These are phyloP conservation scores for Kuraishia borneana DNA, from an alignment of 805 yeast species.

Conservation along the genomic window DNA sequence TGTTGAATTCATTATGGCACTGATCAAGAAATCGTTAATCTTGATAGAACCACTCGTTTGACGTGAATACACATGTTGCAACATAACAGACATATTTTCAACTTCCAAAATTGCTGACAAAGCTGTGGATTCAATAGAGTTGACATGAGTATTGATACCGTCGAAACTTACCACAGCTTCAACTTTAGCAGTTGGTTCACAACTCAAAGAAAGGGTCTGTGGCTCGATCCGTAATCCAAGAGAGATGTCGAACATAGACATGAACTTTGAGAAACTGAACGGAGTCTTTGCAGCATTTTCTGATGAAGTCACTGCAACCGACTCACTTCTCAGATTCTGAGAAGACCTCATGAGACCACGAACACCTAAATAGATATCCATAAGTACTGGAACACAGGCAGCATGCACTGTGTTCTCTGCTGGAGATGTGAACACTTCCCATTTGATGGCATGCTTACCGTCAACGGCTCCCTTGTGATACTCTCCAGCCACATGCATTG, in stretches of 20 bases:
- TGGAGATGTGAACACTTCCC: slow-evolving; percentile 50
- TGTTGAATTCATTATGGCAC: slow-evolving; percentile 34
- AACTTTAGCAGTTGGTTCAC: slow-evolving; percentile 91
- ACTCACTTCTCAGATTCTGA: slow-evolving; percentile 1
- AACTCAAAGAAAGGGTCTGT: slow-evolving; percentile 69
- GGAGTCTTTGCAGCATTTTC: no score
- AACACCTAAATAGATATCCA: slow-evolving; percentile 42
- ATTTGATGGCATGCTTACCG: slow-evolving; percentile 29
- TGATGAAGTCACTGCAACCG: no score
- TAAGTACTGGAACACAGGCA: slow-evolving; percentile 67
- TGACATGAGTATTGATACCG: slow-evolving; percentile 46
- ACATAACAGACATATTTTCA: slow-evolving; percentile 50
- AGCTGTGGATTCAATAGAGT: slow-evolving; percentile 29
- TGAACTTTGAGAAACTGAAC: neutral
- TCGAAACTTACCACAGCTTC: slow-evolving; percentile 74
- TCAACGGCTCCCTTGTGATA: slow-evolving; percentile 29
- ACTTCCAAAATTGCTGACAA: slow-evolving; percentile 32
- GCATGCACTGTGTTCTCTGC: slow-evolving; percentile 66
- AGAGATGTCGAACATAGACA: slow-evolving; percentile 9
- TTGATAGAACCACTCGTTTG: slow-evolving; percentile 70
- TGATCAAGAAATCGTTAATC: slow-evolving; percentile 33
- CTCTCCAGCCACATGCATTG: slow-evolving; percentile 44
- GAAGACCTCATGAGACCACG: slow-evolving; percentile 32
- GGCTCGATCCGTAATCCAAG: slow-evolving; percentile 55
- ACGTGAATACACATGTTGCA: slow-evolving; percentile 86